Percentiles rank a stretch among this genome's conserved stretches.
These are phyloP conservation scores for Sporisorium iseilematis-ciliati DNA, from an alignment of 1,284 basidiomycete genomes.

Conservation along the genomic window DNA sequence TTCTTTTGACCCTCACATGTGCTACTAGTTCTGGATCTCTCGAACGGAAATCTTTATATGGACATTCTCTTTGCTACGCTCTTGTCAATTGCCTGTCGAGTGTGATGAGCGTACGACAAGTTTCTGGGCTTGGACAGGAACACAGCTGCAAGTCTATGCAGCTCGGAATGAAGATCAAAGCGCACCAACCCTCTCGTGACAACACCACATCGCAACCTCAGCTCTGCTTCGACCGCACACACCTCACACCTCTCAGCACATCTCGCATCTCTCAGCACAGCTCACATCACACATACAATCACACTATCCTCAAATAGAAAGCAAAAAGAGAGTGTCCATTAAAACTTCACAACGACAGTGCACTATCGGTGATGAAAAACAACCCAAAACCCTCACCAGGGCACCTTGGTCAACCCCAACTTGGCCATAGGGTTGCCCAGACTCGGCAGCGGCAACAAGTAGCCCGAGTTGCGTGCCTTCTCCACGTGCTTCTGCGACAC, in stretches of 20 bases:
- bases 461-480: conserved; percentile 35
- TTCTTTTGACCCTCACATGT: not conserved
- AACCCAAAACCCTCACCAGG: conserved; percentile 15
- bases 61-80: not conserved
- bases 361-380: not conserved
- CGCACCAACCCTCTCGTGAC: too few species aligned
- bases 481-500: conserved; percentile 29
- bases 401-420: conserved; percentile 43
- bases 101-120: not conserved
- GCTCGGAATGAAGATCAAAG: too few species aligned
- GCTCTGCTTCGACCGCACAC: too few species aligned
- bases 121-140: too few species aligned
- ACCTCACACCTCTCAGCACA: too few species aligned
- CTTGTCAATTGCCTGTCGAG: not conserved
- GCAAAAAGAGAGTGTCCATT: conserved; percentile 6
- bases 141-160: too few species aligned
- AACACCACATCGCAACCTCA: too few species aligned
- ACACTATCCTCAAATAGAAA: too few species aligned
- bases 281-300: too few species aligned
- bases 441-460: conserved; percentile 37
- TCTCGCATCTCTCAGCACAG: too few species aligned
- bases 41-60: conserved; percentile 1
- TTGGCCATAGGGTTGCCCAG: conserved; percentile 53
- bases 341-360: too few species aligned
- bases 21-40: not conserved